These are phyloP conservation scores for Phyllosticta citriasiana DNA, from an alignment of 2,329 filamentous ascomycete genomes.

Conservation along the genomic window DNA sequence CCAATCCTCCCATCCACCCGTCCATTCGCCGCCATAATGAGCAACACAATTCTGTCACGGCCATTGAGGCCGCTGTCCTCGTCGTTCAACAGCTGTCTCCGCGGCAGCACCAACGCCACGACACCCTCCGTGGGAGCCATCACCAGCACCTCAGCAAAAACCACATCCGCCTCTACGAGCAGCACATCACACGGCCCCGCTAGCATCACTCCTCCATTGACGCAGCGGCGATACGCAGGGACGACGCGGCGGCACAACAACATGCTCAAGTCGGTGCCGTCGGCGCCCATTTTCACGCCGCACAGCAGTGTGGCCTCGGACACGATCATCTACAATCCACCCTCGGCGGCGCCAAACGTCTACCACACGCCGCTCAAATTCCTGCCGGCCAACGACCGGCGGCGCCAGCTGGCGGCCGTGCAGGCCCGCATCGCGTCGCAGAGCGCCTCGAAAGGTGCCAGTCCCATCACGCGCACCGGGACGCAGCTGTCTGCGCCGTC, in stretches of 20 bases:
- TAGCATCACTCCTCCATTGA: background rate
- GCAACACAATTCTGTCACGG: constrained; percentile 6
- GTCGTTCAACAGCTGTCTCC: constrained; percentile 1
- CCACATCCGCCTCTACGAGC: background rate
- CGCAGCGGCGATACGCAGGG: constrained; percentile 4
- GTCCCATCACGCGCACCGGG: constrained; percentile 20
- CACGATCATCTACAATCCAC: constrained; percentile 55
- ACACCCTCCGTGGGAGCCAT: background rate
- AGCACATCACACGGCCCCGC: background rate
- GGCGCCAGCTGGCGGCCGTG: constrained; percentile 37
- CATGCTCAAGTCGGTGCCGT: background rate
- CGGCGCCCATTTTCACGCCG: background rate
- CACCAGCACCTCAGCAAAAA: background rate
- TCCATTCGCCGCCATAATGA: background rate
- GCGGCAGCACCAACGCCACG: constrained; percentile 1
- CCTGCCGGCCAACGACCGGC: constrained; percentile 48
- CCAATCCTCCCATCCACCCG: background rate
- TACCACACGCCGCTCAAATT: constrained; percentile 58
- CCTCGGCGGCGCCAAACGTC: constrained; percentile 51
- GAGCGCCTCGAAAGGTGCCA: constrained; percentile 16
- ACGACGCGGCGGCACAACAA: constrained; percentile 6
- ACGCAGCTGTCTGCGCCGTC: constrained; percentile 17
- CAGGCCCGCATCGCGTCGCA: constrained; percentile 9
- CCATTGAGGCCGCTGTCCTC: constrained; percentile 7
- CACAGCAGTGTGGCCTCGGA: constrained; percentile 26